Conservation (phyloP, 2,329 filamentous ascomycete genomes). For the Paraphoma chrysanthemicola region DNA sequence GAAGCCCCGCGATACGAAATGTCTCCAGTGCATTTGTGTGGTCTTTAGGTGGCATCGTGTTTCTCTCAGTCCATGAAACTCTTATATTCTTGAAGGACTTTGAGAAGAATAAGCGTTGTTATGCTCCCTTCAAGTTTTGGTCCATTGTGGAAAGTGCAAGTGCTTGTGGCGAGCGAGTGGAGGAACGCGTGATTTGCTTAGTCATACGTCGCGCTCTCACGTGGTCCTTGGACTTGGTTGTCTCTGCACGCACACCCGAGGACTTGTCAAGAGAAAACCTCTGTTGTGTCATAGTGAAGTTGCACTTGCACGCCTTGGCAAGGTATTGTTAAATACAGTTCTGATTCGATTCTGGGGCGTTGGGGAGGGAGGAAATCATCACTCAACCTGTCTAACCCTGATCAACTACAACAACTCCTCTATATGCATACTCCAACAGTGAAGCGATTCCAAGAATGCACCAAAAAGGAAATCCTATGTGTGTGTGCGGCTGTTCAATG, state of each 20-base stretch:
- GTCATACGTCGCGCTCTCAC: too few relatives aligned
- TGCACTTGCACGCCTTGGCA: not conserved
- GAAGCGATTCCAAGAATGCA: not conserved
- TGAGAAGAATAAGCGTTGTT: too few relatives aligned
- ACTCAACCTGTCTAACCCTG: conserved; percentile 6
- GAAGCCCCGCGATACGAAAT: conserved; percentile 60
- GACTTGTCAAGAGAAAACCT: too few relatives aligned
- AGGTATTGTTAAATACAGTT: not conserved
- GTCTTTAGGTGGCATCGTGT: not conserved
- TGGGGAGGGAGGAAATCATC: not conserved
- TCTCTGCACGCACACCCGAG: too few relatives aligned
- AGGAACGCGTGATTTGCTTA: too few relatives aligned
- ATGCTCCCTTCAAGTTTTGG: too few relatives aligned
- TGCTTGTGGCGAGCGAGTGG: too few relatives aligned
- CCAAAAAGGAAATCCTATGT: not conserved
- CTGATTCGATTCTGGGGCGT: too few relatives aligned
- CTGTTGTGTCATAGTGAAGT: conserved; percentile 10
- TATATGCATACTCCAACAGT: not conserved
- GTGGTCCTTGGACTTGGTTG: too few relatives aligned
- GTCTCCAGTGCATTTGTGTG: not conserved
- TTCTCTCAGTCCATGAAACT: too few relatives aligned
- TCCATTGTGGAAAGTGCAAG: too few relatives aligned
- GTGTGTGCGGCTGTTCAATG: not conserved
- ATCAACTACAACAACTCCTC: conserved; percentile 7
- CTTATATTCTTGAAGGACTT: too few relatives aligned